Evolutionary conservation across 2,329 filamentous ascomycete genomes (phyloP), one percentile per base, ranked within the genome.

Genomic region (Neoscytalidium dimidiatum): DNA sequence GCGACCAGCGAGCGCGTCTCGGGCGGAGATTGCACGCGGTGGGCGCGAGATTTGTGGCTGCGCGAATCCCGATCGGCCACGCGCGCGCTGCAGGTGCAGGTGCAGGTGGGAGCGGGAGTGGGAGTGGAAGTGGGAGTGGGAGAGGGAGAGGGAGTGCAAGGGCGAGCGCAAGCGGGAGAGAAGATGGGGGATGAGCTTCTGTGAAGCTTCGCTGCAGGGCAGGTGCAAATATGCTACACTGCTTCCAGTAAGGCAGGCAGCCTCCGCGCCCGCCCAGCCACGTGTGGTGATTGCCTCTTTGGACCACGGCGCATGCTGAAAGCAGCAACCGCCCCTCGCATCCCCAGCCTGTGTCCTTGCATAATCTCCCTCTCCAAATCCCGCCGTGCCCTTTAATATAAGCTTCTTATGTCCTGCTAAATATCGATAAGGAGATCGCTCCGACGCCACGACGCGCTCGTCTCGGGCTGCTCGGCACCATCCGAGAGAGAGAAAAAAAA

Each of bases 341-440:
- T 33, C 56, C 56, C n/a, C 41, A 41, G 56, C 38, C 9, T 28
- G 26, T 17, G n/a, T 13, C 56, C 56, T 46, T 44, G 56, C 56
- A 60, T 60, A 60, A 60, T 46, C 56, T 46, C 56, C 38, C 46
- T 60, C 44, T 23, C 26, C 33, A 14, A 46, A 46, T 21, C 33
- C 28, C 52, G 31, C 33, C 28, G 13, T 43, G 41, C 41, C 56
- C 56, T 60, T n/a, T 44, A 44, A 60, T 60, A 60, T 46, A 60
- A 60, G 56, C 56, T 60, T 60, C 56, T 60, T 29, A 8, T 41
- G 26, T 44, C 26, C 56, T 46, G 26, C 53, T 58, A 58, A 58
- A 43, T 58, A 58, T 44, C 53, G 53, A 58, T 58, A 58, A 58
- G 53, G 53, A 58, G 53, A 58, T 58, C 35, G 53, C 53, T 58